These are phyloP conservation scores for Sonneratia alba DNA, from an alignment of 345 rosid species.

Conservation along the genomic window DNA sequence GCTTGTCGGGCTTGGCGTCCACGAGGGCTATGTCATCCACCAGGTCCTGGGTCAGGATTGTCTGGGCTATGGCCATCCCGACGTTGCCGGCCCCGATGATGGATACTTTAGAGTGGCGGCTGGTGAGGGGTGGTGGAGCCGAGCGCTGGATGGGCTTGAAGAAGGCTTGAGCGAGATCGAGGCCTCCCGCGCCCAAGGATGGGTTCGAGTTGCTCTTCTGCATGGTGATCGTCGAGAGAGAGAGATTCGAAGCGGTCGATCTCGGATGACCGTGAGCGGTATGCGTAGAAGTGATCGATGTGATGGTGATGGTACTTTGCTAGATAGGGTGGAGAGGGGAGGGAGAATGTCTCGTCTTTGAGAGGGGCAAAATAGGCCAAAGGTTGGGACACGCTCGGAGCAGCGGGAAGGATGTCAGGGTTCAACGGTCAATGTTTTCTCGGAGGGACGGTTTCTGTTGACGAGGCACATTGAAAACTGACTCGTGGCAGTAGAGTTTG, in stretches of 20 bases:
- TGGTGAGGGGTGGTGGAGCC: slow-evolving; percentile 46
- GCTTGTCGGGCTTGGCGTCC: slow-evolving; percentile 53
- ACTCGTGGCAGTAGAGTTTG: too few species aligned
- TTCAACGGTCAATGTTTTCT: neutral
- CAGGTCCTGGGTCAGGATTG: slow-evolving; percentile 79
- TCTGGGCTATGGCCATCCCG: slow-evolving; percentile 97
- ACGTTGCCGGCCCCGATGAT: slow-evolving; percentile 87
- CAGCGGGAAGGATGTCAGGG: neutral
- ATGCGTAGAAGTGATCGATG: neutral
- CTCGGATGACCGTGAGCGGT: neutral
- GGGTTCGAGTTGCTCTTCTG: slow-evolving; percentile 41
- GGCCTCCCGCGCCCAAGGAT: slow-evolving; percentile 51
- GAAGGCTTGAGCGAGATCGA: slow-evolving; percentile 50
- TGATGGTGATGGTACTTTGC: neutral
- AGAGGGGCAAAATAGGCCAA: too few species aligned
- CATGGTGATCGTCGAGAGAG: slow-evolving; percentile 21
- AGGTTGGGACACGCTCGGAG: neutral
- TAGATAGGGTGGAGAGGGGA: neutral
- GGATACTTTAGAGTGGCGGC: slow-evolving; percentile 57
- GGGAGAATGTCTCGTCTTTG: neutral
- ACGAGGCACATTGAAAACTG: too few species aligned
- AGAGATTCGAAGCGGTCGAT: neutral
- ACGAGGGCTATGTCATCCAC: slow-evolving; percentile 70
- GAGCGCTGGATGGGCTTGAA: slow-evolving; percentile 55
- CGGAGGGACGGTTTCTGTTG: neutral